Base-by-base conservation (phyloP, 2,329 filamentous ascomycete genomes). In the Fusarium nelsonii region DNA sequence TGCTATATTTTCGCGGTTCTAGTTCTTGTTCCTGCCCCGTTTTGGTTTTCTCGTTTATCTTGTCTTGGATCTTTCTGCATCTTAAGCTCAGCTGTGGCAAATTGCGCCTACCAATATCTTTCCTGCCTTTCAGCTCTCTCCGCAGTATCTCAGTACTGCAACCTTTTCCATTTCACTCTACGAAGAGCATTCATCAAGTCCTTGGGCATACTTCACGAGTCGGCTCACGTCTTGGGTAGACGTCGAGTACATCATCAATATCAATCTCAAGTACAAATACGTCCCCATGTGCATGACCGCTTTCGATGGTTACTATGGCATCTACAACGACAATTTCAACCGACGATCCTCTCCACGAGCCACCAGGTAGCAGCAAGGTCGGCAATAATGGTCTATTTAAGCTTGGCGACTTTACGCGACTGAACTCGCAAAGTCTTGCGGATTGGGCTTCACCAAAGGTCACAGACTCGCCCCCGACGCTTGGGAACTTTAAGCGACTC, bases 401-500 rank as follows among this genome's bases (percentile, higher is more conserved):
- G 32, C 68, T 70, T 16, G 68, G 68, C 8, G 68, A 70, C 43
- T 69, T 70, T 20, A 48, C 63, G 16, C 53, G 41, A 45, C 16
- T 70, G 14, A 49, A 33, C 26, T 46, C 68, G 12, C 32, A 58
- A 30, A 45, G 32, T 16, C 48, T 71, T 2, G 14, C 51, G 11
- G 26, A 37, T 10, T 70, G 67, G 67, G 58, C 63, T 12, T 54
- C 51, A 2, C 48, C 51, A 5, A 68, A 63, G 14, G 23, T 33
- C 15, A 7, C 37, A 2, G 39, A 44, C n/a, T 57, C 43, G 16
- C 45, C 45, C 16, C 50, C 43, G 4, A 53, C 49, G 15, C 68
- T 70, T 44, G 68, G 68, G n/a, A 70, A 71, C 39, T 70, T 70
- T 9, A 54, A 51, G 11, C 59, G 68, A 8, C 58, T 70, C 23